Percentiles rank a stretch among this genome's conserved stretches.
Conservation (phyloP, 73 alveolate genomes). For the Urostyla sp. region DNA sequence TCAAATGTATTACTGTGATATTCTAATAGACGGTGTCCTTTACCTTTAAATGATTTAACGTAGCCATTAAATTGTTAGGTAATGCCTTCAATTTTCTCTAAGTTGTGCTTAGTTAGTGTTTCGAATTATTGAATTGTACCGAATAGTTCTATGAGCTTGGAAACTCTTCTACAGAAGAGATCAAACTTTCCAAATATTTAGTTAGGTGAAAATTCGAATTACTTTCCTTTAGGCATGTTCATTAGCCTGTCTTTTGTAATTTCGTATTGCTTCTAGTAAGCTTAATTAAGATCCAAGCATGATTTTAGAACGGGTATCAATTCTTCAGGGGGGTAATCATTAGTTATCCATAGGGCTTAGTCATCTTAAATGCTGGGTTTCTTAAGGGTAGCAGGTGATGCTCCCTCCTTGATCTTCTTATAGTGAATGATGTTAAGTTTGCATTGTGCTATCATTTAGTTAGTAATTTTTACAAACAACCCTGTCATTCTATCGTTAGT, state of each 20-base stretch:
- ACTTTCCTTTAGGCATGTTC: slow-evolving; percentile 99
- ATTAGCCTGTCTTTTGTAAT: slow-evolving; percentile 99
- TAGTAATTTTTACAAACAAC: slow-evolving; percentile 99
- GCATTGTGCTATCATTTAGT: slow-evolving; percentile 99
- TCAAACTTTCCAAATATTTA: slow-evolving; percentile 99
- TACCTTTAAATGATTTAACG: slow-evolving; percentile 95
- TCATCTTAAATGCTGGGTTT: slow-evolving; percentile 27
- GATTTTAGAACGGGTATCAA: slow-evolving; percentile 92
- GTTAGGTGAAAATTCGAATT: slow-evolving; percentile 99
- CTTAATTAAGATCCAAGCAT: slow-evolving; percentile 83
- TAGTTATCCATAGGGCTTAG: slow-evolving; percentile 67
- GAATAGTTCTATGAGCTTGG: slow-evolving; percentile 99
- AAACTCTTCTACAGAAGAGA: slow-evolving; percentile 99
- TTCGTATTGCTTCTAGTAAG: slow-evolving; percentile 82
- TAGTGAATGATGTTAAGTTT: slow-evolving; percentile 96
- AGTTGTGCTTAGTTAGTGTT: slow-evolving; percentile 97
- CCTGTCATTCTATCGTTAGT: slow-evolving; percentile 99
- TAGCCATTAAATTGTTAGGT: slow-evolving; percentile 91
- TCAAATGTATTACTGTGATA: slow-evolving; percentile 95
- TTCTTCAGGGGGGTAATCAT: slow-evolving; percentile 93
- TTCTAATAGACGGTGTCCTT: slow-evolving; percentile 95
- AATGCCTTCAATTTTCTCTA: slow-evolving; percentile 98
- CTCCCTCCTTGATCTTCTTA: slow-evolving; percentile 77
- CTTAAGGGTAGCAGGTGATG: slow-evolving; percentile 65
- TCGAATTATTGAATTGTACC: slow-evolving; percentile 96